Evolutionary conservation across 176 grass and related monocot genomes (phyloP).

Genomic region (Alloteropsis semialata): DNA sequence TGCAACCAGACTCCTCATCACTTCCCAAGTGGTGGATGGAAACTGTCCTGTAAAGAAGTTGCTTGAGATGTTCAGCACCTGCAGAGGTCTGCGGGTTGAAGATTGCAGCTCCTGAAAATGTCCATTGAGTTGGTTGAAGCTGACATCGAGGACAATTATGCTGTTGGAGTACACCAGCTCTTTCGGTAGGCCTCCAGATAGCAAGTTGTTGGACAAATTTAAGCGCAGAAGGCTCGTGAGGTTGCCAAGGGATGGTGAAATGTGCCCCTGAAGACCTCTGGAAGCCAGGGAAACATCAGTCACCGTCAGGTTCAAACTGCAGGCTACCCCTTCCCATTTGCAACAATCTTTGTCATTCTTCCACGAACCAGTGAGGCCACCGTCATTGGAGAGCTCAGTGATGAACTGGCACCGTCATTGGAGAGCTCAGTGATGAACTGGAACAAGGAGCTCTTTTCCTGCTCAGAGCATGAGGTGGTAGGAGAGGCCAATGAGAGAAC

Average conservation of each 20-base stretch:
- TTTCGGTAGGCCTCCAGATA: constrained; percentile 10
- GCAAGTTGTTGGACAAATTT: constrained; percentile 22
- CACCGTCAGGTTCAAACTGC: neutral
- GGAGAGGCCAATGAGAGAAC: constrained; percentile 1
- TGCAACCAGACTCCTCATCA: too few species aligned
- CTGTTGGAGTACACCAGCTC: constrained; percentile 15
- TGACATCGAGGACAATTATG: constrained; percentile 36
- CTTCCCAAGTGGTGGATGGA: too few species aligned
- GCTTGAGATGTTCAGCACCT: too few species aligned
- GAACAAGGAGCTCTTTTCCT: constrained; percentile 36
- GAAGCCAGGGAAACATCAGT: constrained; percentile 20
- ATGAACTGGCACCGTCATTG: constrained; percentile 5
- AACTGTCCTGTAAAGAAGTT: too few species aligned
- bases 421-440: constrained; percentile 30
- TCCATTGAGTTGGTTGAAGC: constrained; percentile 33
- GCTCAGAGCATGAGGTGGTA: neutral
- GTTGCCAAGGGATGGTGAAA: constrained; percentile 31
- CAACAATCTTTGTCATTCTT: constrained; percentile 21
- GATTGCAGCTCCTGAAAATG: neutral
- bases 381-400: neutral
- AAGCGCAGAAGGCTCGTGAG: constrained; percentile 14
- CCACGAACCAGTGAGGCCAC: constrained; percentile 14
- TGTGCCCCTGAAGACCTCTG: constrained; percentile 16
- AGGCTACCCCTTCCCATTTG: constrained; percentile 45
- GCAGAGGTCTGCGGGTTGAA: too few species aligned